A percentile compares a stretch with the other conserved stretches of the same genome.
These are phyloP conservation scores for Otatea glauca DNA, from an alignment of 176 grass and related monocot species.

Conservation along the genomic window DNA sequence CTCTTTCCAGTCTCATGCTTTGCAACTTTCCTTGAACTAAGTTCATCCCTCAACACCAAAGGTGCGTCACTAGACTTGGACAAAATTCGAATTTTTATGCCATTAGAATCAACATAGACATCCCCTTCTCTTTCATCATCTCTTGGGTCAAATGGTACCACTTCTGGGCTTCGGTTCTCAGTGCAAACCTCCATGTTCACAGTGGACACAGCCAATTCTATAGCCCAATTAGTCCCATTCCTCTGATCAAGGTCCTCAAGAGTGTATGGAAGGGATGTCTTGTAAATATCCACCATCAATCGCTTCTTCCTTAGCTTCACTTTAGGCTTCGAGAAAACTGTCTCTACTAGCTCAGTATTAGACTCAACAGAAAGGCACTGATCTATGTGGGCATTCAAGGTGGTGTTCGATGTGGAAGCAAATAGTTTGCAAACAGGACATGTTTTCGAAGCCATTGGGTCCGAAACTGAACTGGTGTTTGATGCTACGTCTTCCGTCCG, in stretches of 20 bases:
- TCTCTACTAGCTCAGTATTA: conserved; percentile 56
- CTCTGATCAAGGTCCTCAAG: conserved; percentile 92
- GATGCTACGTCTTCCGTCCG: conserved; percentile 60
- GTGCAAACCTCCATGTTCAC: conserved; percentile 37
- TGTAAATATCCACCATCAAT: conserved; percentile 86
- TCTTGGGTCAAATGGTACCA: conserved; percentile 46
- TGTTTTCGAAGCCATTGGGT: conserved; percentile 85
- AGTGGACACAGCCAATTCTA: conserved; percentile 42
- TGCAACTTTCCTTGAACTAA: conserved; percentile 44
- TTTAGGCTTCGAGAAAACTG: conserved; percentile 60
- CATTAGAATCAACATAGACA: conserved; percentile 94
- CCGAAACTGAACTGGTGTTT: conserved; percentile 64
- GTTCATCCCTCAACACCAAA: conserved; percentile 46
- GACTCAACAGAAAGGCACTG: conserved; percentile 79
- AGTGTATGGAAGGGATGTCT: conserved; percentile 64
- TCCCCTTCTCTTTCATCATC: conserved; percentile 58
- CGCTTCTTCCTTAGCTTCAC: conserved; percentile 83
- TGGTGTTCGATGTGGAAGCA: conserved; percentile 93
- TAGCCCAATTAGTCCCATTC: conserved; percentile 87
- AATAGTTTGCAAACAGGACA: conserved; percentile 96
- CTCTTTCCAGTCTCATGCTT: conserved; percentile 56
- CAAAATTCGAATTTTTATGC: conserved; percentile 84
- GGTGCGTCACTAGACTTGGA: conserved; percentile 62
- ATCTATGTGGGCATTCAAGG: conserved; percentile 96
- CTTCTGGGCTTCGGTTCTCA: conserved; percentile 50